Percentiles rank a stretch among this genome's conserved stretches.
Evolutionary conservation across 768 basidiomycete genomes (phyloP).

Genomic region (Phlebiopsis flavidoalba): DNA sequence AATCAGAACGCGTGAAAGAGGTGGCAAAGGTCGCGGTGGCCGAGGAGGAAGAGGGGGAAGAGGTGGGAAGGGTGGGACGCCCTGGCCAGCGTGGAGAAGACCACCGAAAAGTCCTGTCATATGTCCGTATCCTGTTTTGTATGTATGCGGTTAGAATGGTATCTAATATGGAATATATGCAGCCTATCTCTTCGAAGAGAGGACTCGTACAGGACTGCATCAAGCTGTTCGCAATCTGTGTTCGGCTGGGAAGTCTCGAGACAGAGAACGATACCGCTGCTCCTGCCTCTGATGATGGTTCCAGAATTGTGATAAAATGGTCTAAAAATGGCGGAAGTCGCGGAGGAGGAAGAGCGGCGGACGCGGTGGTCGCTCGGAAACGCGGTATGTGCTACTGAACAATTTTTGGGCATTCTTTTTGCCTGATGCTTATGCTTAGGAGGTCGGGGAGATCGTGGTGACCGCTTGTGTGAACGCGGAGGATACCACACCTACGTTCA

Average conservation of each 20-base stretch:
- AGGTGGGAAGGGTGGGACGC: slow-evolving; percentile 37
- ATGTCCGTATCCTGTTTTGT: slow-evolving; percentile 49
- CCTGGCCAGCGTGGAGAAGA: slow-evolving; percentile 52
- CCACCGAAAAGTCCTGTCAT: slow-evolving; percentile 69
- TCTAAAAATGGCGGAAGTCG: slow-evolving; percentile 45
- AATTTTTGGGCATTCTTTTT: background rate
- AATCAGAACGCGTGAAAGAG: slow-evolving; percentile 32
- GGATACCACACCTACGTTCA: slow-evolving; percentile 89
- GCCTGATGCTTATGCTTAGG: background rate
- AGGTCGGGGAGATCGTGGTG: slow-evolving; percentile 25
- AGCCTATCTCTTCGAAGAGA: slow-evolving; percentile 86
- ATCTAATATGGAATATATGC: slow-evolving; percentile 5
- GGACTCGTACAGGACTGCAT: slow-evolving; percentile 78
- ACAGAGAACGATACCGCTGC: slow-evolving; percentile 64
- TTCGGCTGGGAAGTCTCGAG: slow-evolving; percentile 83
- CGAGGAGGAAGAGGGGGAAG: slow-evolving; percentile 38
- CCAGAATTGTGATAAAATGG: slow-evolving; percentile 79
- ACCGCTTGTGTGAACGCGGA: slow-evolving; percentile 51
- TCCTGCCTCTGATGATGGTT: slow-evolving; percentile 57
- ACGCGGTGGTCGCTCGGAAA: slow-evolving; percentile 39
- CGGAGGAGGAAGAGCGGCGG: slow-evolving; percentile 41
- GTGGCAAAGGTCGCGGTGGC: slow-evolving; percentile 44
- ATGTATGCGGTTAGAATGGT: background rate
- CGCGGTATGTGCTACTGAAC: slow-evolving; percentile 14
- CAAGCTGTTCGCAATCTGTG: slow-evolving; percentile 70